phyloP scores from a whole-genome alignment of 352 stramenopile genomes.

The Phytopythium chamaehyphon region DNA sequence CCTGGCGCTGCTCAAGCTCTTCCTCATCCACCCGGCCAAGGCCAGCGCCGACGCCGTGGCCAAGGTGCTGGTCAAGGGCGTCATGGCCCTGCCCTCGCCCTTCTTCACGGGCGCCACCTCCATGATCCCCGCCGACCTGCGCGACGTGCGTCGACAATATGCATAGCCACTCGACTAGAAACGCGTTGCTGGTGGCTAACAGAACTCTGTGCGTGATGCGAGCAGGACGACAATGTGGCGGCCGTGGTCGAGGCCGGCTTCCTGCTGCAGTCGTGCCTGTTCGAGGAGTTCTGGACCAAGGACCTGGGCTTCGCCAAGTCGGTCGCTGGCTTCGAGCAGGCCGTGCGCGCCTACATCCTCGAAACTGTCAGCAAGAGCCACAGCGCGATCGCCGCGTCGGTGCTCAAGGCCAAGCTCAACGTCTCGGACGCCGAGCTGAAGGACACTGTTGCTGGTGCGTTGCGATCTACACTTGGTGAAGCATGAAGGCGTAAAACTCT shows the following conservation, averaged over 20 bases:
- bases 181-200: constrained; percentile 1
- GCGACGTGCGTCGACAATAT: constrained; percentile 61
- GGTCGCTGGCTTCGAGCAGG: constrained; percentile 63
- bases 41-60: constrained; percentile 54
- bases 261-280: constrained; percentile 74
- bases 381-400: constrained; percentile 46
- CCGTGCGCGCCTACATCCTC: constrained; percentile 76
- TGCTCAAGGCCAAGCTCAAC: constrained; percentile 68
- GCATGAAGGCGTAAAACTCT: constrained; percentile 5
- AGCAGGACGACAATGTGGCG: constrained; percentile 54
- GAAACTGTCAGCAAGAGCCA: constrained; percentile 69
- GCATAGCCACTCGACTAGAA: too few relatives aligned
- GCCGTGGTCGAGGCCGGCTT: constrained; percentile 52
- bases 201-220: constrained; percentile 6
- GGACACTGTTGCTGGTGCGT: constrained; percentile 46
- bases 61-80: constrained; percentile 66
- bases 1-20: constrained; percentile 81
- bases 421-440: constrained; percentile 63
- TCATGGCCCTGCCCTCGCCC: constrained; percentile 60
- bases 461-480: background rate
- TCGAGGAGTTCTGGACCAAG: constrained; percentile 78
- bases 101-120: constrained; percentile 76
- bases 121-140: constrained; percentile 63
- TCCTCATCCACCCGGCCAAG: constrained; percentile 63
- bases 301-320: constrained; percentile 55